These are phyloP conservation scores for Mollisiaceae sp. DNA, from an alignment of 2,329 filamentous ascomycete species.

Conservation along the genomic window DNA sequence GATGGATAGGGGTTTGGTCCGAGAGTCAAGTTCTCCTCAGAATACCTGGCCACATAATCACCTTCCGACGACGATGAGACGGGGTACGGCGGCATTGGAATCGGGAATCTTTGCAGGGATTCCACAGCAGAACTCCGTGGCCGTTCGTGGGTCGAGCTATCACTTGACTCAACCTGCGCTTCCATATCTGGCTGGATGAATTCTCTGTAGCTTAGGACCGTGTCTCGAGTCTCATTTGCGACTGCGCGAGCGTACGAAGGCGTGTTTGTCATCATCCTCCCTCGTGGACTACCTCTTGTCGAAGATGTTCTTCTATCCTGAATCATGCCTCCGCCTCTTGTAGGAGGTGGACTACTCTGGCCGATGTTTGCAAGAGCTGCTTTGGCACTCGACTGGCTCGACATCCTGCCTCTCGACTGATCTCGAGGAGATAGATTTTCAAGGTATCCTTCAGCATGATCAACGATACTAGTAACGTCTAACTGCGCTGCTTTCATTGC, in stretches of 20 bases:
- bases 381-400: slow-evolving; percentile 48
- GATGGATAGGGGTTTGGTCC: slow-evolving; percentile 22
- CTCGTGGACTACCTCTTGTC: slow-evolving; percentile 28
- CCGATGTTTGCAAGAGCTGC: slow-evolving; percentile 50
- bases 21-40: slow-evolving; percentile 24
- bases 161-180: slow-evolving; percentile 21
- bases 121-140: slow-evolving; percentile 30
- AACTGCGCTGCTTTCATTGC: slow-evolving; percentile 6
- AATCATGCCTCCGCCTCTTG: slow-evolving; percentile 39
- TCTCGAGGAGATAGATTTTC: slow-evolving; percentile 24
- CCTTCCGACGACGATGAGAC: slow-evolving; percentile 12
- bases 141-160: slow-evolving; percentile 14
- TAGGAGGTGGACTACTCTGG: slow-evolving; percentile 44
- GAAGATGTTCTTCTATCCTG: slow-evolving; percentile 35
- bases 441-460: slow-evolving; percentile 37
- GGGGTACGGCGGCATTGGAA: slow-evolving; percentile 19
- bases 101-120: slow-evolving; percentile 31
- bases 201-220: slow-evolving; percentile 24
- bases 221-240: slow-evolving; percentile 31
- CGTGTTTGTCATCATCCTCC: slow-evolving; percentile 34
- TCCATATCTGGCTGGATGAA: slow-evolving; percentile 18
- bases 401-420: slow-evolving; percentile 34
- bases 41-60: slow-evolving; percentile 19
- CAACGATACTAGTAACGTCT: slow-evolving; percentile 5
- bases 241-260: slow-evolving; percentile 43